Evolutionary conservation across 2,329 filamentous ascomycete genomes (phyloP).

Genomic region (Talaromyces islandicus): DNA sequence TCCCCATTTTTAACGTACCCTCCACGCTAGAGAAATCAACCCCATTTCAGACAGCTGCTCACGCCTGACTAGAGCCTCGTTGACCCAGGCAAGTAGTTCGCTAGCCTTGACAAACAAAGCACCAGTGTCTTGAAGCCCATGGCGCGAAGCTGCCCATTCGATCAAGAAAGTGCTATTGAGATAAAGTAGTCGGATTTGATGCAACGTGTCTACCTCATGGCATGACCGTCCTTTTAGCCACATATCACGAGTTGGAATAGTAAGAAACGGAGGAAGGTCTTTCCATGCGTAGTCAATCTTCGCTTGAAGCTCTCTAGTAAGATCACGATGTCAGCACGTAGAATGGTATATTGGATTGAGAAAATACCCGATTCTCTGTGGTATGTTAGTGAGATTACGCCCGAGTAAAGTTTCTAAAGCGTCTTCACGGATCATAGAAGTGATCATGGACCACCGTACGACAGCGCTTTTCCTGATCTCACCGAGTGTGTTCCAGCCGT

Average conservation of each 20-base stretch:
- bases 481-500: constrained; percentile 7
- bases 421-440: constrained; percentile 9
- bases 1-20: constrained; percentile 1
- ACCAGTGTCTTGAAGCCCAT: constrained; percentile 1
- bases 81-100: constrained; percentile 9
- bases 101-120: constrained; percentile 5
- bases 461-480: constrained; percentile 7
- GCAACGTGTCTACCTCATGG: constrained; percentile 5
- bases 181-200: constrained; percentile 8
- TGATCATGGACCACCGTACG: constrained; percentile 8
- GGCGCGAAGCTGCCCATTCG: constrained; percentile 9
- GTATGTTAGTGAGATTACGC: constrained; percentile 3
- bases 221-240: constrained; percentile 6
- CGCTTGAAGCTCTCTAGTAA: too few relatives aligned
- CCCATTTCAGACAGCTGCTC: constrained; percentile 7
- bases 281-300: constrained; percentile 10
- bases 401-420: constrained; percentile 8
- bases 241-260: neutral
- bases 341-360: too few relatives aligned
- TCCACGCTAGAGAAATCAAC: constrained; percentile 7
- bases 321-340: too few relatives aligned
- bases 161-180: constrained; percentile 9
- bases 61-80: constrained; percentile 7
- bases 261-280: constrained; percentile 7
- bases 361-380: constrained; percentile 8